These are phyloP conservation scores for Leccinum ponderosum DNA, from an alignment of 1,284 basidiomycete species.

Conservation along the genomic window DNA sequence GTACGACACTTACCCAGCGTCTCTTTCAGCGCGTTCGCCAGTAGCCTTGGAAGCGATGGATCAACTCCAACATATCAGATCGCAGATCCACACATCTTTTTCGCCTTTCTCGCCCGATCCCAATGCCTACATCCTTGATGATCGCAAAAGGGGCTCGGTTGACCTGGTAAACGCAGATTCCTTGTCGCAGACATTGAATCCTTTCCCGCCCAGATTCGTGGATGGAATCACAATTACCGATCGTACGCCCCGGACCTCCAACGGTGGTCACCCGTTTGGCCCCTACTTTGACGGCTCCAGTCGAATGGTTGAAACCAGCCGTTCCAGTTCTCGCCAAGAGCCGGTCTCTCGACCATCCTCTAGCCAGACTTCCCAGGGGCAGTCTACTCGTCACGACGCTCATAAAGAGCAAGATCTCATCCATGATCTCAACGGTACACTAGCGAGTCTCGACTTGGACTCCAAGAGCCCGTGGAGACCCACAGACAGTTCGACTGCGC, in stretches of 20 bases:
- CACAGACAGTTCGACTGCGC: constrained; percentile 20
- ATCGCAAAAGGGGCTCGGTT: constrained; percentile 34
- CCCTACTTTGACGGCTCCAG: constrained; percentile 40
- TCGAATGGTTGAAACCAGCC: constrained; percentile 35
- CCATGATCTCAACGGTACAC: constrained; percentile 72
- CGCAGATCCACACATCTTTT: constrained; percentile 42
- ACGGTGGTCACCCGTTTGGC: constrained; percentile 45
- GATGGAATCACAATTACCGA: constrained; percentile 22
- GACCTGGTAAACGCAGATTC: constrained; percentile 30
- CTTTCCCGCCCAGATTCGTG: constrained; percentile 35
- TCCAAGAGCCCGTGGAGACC: constrained; percentile 31
- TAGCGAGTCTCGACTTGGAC: constrained; percentile 70
- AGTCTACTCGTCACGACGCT: constrained; percentile 20
- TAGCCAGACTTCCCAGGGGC: constrained; percentile 38
- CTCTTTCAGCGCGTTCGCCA: constrained; percentile 15
- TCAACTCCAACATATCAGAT: constrained; percentile 23
- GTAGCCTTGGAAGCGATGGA: constrained; percentile 15
- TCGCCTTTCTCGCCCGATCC: constrained; percentile 66
- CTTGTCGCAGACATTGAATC: constrained; percentile 44
- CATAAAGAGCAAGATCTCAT: constrained; percentile 51
- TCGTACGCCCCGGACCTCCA: constrained; percentile 41
- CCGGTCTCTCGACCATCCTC: constrained; percentile 53
- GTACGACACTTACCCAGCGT: constrained; percentile 22
- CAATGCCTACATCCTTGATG: constrained; percentile 39
- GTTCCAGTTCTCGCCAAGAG: constrained; percentile 46